Percentiles rank a stretch among this genome's conserved stretches.
These are phyloP conservation scores for Ogataea paraovalis DNA, from an alignment of 805 yeast species.

Conservation along the genomic window DNA sequence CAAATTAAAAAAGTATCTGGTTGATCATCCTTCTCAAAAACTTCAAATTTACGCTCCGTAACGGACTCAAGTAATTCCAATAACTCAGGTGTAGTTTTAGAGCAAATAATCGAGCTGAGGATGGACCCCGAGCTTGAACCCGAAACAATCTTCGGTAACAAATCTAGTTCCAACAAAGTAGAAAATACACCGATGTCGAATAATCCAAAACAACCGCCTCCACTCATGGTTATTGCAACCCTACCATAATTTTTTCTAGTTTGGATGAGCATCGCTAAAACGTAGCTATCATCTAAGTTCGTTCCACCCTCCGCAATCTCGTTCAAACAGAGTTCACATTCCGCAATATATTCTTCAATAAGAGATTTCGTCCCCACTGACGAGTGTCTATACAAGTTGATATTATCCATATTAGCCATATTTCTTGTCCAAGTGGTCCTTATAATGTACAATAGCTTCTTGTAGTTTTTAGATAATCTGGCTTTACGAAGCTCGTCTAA, in stretches of 20 bases:
- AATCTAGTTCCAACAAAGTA: conserved; percentile 66
- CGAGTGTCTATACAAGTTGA: conserved; percentile 69
- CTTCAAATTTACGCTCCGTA: conserved; percentile 50
- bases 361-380: conserved; percentile 81
- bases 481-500: conserved; percentile 57
- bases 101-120: conserved; percentile 83
- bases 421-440: conserved; percentile 84
- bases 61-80: conserved; percentile 54
- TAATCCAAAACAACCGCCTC: conserved; percentile 93
- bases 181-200: conserved; percentile 90
- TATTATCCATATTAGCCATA: conserved; percentile 82
- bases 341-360: conserved; percentile 78
- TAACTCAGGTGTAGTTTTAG: conserved; percentile 71
- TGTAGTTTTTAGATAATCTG: conserved; percentile 52
- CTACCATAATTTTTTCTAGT: conserved; percentile 90
- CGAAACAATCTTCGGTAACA: conserved; percentile 82
- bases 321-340: conserved; percentile 54
- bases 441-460: conserved; percentile 63
- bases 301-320: conserved; percentile 36
- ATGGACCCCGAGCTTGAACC: conserved; percentile 98
- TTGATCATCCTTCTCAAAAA: conserved; percentile 46
- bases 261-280: conserved; percentile 76
- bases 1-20: conserved; percentile 50
- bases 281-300: conserved; percentile 59
- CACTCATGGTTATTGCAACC: conserved; percentile 90